A percentile compares a stretch with the other conserved stretches of the same genome.
These are phyloP conservation scores for Sparassis latifolia DNA, from an alignment of 1,284 basidiomycete species.

Conservation along the genomic window DNA sequence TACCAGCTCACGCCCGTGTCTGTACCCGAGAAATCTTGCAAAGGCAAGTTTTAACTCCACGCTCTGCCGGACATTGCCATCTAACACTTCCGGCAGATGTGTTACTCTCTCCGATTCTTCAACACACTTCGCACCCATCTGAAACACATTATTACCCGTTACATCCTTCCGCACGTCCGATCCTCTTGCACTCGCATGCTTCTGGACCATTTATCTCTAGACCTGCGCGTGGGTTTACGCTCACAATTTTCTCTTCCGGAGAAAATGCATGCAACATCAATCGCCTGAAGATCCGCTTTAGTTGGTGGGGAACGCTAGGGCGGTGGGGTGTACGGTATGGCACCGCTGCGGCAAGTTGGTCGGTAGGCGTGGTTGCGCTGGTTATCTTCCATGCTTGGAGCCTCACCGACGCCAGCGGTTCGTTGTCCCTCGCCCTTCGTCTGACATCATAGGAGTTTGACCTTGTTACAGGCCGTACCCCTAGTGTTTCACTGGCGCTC, in stretches of 20 bases:
- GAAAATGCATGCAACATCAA: slow-evolving; percentile 40
- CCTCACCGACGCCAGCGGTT: slow-evolving; percentile 27
- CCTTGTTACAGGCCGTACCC: slow-evolving; percentile 31
- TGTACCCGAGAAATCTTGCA: not conserved
- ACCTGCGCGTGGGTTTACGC: slow-evolving; percentile 35
- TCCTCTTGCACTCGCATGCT: slow-evolving; percentile 68
- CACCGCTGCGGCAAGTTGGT: slow-evolving; percentile 64
- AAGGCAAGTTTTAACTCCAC: not conserved
- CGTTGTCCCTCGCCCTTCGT: slow-evolving; percentile 13
- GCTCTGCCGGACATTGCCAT: not conserved
- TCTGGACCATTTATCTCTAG: slow-evolving; percentile 51
- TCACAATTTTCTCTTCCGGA: slow-evolving; percentile 54
- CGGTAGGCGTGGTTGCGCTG: slow-evolving; percentile 54
- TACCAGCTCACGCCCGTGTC: slow-evolving; percentile 42
- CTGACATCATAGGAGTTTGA: not conserved
- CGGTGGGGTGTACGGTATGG: slow-evolving; percentile 70
- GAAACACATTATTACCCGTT: slow-evolving; percentile 73
- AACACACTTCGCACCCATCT: slow-evolving; percentile 45
- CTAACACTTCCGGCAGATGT: slow-evolving; percentile 27
- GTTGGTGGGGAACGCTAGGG: slow-evolving; percentile 65
- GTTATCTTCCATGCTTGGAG: slow-evolving; percentile 49
- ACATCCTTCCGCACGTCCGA: slow-evolving; percentile 23
- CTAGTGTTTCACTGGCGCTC: slow-evolving; percentile 43
- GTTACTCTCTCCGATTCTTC: slow-evolving; percentile 50
- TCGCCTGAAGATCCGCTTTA: slow-evolving; percentile 46